These are phyloP conservation scores for Arabidopsis hybrid DNA, from an alignment of 441 rosid species.

Conservation along the genomic window DNA sequence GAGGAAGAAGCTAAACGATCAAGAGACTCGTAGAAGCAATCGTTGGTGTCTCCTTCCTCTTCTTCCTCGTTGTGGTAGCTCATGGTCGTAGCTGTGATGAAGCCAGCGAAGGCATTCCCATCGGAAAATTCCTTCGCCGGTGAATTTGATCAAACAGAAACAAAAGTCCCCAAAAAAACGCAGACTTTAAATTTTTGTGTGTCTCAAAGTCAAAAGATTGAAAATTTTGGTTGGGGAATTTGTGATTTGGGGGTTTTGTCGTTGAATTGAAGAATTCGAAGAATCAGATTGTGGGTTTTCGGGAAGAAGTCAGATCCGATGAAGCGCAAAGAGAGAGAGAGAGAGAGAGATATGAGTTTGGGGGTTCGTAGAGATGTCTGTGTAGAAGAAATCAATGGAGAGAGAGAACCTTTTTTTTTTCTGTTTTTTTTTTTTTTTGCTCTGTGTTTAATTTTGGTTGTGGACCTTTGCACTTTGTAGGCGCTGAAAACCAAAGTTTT, in stretches of 20 bases:
- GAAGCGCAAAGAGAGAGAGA: slow-evolving; percentile 45
- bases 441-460: slow-evolving; percentile 31
- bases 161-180: neutral
- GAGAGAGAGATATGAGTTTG: slow-evolving; percentile 37
- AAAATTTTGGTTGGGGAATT: slow-evolving; percentile 22
- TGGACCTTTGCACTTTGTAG: slow-evolving; percentile 38
- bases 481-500: slow-evolving; percentile 30
- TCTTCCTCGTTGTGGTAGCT: slow-evolving; percentile 48
- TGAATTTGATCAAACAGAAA: slow-evolving; percentile 38
- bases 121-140: slow-evolving; percentile 52
- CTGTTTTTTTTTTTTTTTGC: neutral
- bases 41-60: slow-evolving; percentile 57
- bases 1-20: slow-evolving; percentile 86
- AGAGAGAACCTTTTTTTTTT: slow-evolving; percentile 4
- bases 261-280: slow-evolving; percentile 33
- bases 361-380: slow-evolving; percentile 55
- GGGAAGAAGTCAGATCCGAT: slow-evolving; percentile 68
- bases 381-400: slow-evolving; percentile 45
- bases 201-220: slow-evolving; percentile 24
- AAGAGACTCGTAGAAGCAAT: slow-evolving; percentile 87
- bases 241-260: slow-evolving; percentile 17
- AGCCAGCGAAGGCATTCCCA: slow-evolving; percentile 56
- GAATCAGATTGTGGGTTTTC: slow-evolving; percentile 41
- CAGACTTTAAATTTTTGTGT: neutral
- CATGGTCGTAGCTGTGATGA: slow-evolving; percentile 20